Evolutionary conservation across 305 asterid genomes (phyloP).

Genomic region (Stenogyne calaminthoides): DNA sequence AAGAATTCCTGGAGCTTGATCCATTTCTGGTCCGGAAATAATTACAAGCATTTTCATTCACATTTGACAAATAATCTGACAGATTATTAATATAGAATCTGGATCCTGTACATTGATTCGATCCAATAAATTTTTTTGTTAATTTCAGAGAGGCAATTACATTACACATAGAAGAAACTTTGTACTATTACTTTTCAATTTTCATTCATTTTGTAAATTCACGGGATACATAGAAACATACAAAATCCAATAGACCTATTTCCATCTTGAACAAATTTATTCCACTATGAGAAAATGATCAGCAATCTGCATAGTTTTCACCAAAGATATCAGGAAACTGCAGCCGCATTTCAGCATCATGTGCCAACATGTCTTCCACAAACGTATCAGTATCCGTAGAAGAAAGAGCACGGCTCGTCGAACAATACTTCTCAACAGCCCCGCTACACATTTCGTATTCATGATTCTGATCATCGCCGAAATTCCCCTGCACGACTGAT

Average conservation of each 20-base stretch:
- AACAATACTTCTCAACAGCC: conserved; percentile 7
- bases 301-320: conserved; percentile 49
- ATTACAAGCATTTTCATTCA: background rate
- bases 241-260: too few species aligned
- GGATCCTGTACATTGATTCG: background rate
- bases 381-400: conserved; percentile 45
- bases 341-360: conserved; percentile 63
- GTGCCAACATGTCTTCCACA: conserved; percentile 76
- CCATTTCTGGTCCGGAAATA: too few species aligned
- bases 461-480: too few species aligned
- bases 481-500: background rate
- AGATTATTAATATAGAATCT: background rate
- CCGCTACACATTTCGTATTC: background rate
- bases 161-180: background rate
- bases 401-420: conserved; percentile 8
- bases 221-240: too few species aligned
- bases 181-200: background rate
- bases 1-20: background rate
- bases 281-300: too few species aligned
- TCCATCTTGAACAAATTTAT: background rate
- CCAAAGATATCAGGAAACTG: conserved; percentile 66
- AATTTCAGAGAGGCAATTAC: background rate
- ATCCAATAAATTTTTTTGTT: background rate
- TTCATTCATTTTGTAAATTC: background rate
- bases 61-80: background rate